Percentiles rank a stretch among this genome's conserved stretches.
These are phyloP conservation scores for Fagopyrum homotropicum DNA, from an alignment of 148 eudicot species.

Conservation along the genomic window DNA sequence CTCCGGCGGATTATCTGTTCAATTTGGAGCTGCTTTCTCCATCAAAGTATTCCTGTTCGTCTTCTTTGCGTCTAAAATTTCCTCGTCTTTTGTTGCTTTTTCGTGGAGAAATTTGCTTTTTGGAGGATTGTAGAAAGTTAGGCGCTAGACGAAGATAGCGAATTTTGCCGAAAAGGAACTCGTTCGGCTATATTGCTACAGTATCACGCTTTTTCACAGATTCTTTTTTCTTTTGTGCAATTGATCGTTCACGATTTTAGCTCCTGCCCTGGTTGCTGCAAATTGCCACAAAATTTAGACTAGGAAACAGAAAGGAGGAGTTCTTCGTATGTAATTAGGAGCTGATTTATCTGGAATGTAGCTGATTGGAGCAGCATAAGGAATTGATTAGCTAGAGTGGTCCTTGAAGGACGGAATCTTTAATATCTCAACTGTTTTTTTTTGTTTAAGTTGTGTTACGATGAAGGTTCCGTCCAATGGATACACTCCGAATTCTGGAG, in stretches of 20 bases:
- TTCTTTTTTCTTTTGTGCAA: background rate
- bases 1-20: background rate
- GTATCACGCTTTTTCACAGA: slow-evolving; percentile 2
- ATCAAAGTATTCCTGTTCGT: background rate
- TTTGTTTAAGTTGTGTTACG: slow-evolving; percentile 7
- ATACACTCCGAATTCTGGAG: slow-evolving; percentile 46
- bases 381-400: background rate
- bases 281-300: background rate
- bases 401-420: slow-evolving; percentile 1
- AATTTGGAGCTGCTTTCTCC: background rate
- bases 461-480: slow-evolving; percentile 84
- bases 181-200: background rate
- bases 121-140: background rate
- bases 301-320: background rate
- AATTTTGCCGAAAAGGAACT: slow-evolving; percentile 1
- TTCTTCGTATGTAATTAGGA: background rate
- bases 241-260: background rate
- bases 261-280: background rate
- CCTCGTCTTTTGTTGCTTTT: background rate
- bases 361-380: background rate
- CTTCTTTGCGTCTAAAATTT: background rate
- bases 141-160: slow-evolving; percentile 10
- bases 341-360: background rate
- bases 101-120: background rate
- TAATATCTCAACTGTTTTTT: background rate